Evolutionary conservation across 441 rosid species (phyloP), one percentile per base, ranked within the genome.

Genomic region (Theobroma grandiflorum): DNA sequence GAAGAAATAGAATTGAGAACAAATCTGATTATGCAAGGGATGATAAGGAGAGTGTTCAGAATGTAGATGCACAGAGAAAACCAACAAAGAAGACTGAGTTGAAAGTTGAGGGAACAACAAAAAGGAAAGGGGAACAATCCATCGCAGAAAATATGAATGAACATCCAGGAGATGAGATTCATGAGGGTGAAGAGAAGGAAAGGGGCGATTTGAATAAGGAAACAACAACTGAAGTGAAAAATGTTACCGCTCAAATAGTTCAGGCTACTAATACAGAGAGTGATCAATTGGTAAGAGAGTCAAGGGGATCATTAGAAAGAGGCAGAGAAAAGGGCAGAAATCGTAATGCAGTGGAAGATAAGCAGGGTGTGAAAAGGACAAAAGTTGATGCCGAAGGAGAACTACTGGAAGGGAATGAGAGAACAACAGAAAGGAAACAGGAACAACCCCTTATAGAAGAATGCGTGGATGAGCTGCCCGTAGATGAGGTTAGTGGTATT

Each of bases 401-500:
- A 55, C 16, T n/a, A 38, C 42, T 6, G 49, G 42, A 57, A 55
- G 65, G 35, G 37, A 61, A 37, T 59, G 84, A 66, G 82, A 79
- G 65, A n/a, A 62, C 35, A 18, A 31, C 42, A 22, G 57, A n/a
- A 74, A 63, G 35, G 78, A 75, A 74, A 63, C 79, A 22, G 74
- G 66, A 65, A 74, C 79, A 72, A 58, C 71, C 74, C 37, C 31
- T 22, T 59, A 33, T 12, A 15, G 73, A 37, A 11, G 75, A 57
- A 43, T 55, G 38, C 3, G 1, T 15, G 38, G 42, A 58, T 20
- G 64, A 75, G 50, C 59, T 22, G 22, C 64, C 80, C 10, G 26
- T 65, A 4, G 78, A 62, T 40, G 85, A 80, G 58, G 69, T 68
- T 45, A 42, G 18, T 18, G 84, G 78, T 4, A 63, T 75, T 78